Evolutionary conservation across 305 asterid species (phyloP).

Genomic region (Nicotiana rustica): DNA sequence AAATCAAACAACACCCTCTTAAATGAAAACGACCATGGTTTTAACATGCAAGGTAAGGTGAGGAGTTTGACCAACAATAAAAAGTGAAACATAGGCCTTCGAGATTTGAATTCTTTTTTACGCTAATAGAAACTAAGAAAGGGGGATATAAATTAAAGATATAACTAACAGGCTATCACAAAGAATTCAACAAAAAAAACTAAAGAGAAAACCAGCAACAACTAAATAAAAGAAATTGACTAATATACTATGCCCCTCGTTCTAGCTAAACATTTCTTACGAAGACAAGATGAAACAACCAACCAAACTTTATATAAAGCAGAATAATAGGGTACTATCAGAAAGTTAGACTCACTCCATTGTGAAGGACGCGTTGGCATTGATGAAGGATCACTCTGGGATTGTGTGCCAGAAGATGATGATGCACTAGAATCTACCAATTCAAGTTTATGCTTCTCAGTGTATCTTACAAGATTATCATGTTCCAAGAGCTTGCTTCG

Average conservation of each 20-base stretch:
- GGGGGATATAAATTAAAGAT: not conserved
- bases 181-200: not conserved
- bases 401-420: conserved; percentile 50
- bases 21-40: not conserved
- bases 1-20: not conserved
- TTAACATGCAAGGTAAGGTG: conserved; percentile 2
- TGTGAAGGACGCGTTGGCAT: conserved; percentile 63
- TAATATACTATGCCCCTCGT: not conserved
- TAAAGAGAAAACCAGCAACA: too few relatives aligned
- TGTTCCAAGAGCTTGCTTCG: conserved; percentile 78
- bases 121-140: not conserved
- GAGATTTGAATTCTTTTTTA: not conserved
- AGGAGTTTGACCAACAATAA: conserved; percentile 1
- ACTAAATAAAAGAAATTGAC: not conserved
- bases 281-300: not conserved
- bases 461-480: conserved; percentile 71
- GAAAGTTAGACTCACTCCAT: conserved; percentile 69
- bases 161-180: not conserved
- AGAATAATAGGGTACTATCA: conserved; percentile 11
- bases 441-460: conserved; percentile 68
- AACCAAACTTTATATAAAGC: conserved; percentile 1
- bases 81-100: not conserved
- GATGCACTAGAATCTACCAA: conserved; percentile 62
- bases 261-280: not conserved
- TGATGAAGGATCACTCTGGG: conserved; percentile 71